A percentile compares a stretch with the other conserved stretches of the same genome.
phyloP scores from a whole-genome alignment of 1,284 basidiomycete genomes.

The Lignosus rhinocerotis region DNA sequence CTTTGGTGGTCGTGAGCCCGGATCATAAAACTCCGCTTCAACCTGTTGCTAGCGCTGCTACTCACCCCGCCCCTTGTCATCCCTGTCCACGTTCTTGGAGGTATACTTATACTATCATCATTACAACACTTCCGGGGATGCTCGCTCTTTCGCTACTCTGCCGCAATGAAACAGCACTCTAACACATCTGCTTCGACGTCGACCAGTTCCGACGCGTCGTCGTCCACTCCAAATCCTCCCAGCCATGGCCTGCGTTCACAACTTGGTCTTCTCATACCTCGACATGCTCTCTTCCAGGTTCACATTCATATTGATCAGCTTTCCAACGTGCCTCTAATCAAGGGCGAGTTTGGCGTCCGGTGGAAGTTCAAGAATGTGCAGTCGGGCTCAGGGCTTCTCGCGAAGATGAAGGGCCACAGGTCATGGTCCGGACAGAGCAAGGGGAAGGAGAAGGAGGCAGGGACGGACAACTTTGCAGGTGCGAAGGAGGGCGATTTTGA shows the following conservation, averaged over 20 bases:
- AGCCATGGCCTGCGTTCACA: conserved; percentile 39
- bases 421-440: conserved; percentile 32
- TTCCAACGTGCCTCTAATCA: conserved; percentile 72
- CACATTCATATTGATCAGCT: conserved; percentile 71
- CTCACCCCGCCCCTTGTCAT: neutral
- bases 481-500: conserved; percentile 27
- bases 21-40: neutral
- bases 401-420: conserved; percentile 38
- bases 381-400: conserved; percentile 39
- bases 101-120: conserved; percentile 9
- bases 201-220: conserved; percentile 23
- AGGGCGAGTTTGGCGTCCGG: conserved; percentile 70
- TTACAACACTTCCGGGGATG: conserved; percentile 16
- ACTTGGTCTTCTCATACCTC: conserved; percentile 53
- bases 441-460: conserved; percentile 34
- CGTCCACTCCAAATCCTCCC: conserved; percentile 15
- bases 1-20: neutral
- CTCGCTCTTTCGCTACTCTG: neutral
- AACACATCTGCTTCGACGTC: conserved; percentile 17
- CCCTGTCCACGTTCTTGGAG: conserved; percentile 8
- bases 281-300: conserved; percentile 68
- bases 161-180: conserved; percentile 16
- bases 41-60: neutral
- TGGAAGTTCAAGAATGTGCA: conserved; percentile 77
- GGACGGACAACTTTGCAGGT: conserved; percentile 25